Percentiles rank a stretch among this genome's conserved stretches.
phyloP scores from a whole-genome alignment of 1,284 basidiomycete species.

The Malassezia dermatis region DNA sequence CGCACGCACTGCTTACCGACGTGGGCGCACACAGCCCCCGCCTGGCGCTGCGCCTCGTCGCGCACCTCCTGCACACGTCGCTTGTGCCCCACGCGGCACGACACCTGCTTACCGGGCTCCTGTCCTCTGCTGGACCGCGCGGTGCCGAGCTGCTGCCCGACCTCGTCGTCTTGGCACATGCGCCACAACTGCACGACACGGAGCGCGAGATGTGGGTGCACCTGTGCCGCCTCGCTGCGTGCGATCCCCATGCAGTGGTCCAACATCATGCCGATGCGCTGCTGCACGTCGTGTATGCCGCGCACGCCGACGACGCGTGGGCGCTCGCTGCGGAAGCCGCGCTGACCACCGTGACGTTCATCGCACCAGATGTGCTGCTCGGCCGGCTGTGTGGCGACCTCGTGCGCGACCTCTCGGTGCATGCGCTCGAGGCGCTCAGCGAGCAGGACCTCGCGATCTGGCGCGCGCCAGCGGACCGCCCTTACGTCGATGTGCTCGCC shows the following conservation, averaged over 20 bases:
- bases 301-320: conserved; percentile 21
- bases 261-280: conserved; percentile 25
- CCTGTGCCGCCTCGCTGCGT: conserved; percentile 32
- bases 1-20: neutral
- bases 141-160: conserved; percentile 26
- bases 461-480: conserved; percentile 29
- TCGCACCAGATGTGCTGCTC: conserved; percentile 34
- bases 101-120: neutral
- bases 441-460: conserved; percentile 41
- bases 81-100: neutral
- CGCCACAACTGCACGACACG: conserved; percentile 26
- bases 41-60: conserved; percentile 1
- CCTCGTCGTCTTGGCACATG: conserved; percentile 40
- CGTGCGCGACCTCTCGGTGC: conserved; percentile 21
- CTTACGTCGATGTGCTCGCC: conserved; percentile 39
- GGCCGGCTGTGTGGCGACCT: conserved; percentile 28
- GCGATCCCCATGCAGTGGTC: conserved; percentile 33
- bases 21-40: neutral
- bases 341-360: conserved; percentile 29
- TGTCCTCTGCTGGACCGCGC: conserved; percentile 15
- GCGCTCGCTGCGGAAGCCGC: conserved; percentile 30
- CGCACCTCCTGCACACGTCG: neutral
- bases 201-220: conserved; percentile 34
- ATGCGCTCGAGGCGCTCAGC: conserved; percentile 24
- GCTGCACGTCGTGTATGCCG: conserved; percentile 20